A percentile compares a stretch with the other conserved stretches of the same genome.
Conservation (phyloP, 305 asterid genomes). For the Solanum aculeatissimum region DNA sequence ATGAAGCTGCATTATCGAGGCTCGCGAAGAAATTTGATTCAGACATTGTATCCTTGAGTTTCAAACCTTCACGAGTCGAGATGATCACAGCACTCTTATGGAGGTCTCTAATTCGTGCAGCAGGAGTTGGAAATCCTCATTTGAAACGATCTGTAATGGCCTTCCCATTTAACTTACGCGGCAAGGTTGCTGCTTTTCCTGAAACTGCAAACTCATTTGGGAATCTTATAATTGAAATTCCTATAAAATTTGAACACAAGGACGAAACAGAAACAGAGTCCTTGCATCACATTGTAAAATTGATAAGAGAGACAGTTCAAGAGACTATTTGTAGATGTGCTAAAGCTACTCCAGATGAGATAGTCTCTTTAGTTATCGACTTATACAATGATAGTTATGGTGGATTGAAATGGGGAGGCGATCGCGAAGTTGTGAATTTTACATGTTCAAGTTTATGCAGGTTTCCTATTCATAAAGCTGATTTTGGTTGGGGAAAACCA, state of each 20-base stretch:
- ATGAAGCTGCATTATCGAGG: no score
- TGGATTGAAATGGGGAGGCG: background rate
- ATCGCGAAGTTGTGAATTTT: background rate
- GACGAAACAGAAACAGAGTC: background rate
- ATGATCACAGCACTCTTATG: no score
- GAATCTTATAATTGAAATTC: background rate
- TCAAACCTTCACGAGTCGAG: no score
- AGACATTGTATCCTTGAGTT: no score
- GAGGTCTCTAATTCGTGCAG: no score
- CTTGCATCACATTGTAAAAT: background rate
- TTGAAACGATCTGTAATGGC: background rate
- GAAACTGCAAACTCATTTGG: background rate
- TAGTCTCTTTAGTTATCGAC: no score
- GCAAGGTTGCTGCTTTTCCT: background rate
- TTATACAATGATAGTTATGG: background rate
- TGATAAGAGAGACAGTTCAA: background rate
- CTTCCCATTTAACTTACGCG: background rate
- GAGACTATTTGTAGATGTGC: background rate
- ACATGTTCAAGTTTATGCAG: background rate
- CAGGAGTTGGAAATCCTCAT: background rate
- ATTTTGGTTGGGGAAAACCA: background rate
- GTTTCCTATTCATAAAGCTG: background rate
- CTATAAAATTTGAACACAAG: background rate
- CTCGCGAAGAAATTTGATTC: no score
- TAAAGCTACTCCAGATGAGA: background rate